Evolutionary conservation across 768 basidiomycete genomes (phyloP).

Genomic region (Mycena belliarum): DNA sequence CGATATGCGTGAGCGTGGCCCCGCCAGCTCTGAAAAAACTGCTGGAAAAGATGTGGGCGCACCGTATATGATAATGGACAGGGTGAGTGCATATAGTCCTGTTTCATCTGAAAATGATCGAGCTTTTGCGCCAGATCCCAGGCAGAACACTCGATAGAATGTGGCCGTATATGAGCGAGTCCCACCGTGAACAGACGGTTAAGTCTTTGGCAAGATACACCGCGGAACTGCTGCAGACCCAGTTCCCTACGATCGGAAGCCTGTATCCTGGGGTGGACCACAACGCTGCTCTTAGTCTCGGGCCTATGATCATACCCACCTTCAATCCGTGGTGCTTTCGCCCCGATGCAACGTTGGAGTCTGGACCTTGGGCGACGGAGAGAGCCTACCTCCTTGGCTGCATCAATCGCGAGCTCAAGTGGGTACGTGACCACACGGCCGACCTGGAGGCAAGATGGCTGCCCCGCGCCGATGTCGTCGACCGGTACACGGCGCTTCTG

Average conservation of each 20-base stretch:
- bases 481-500: not conserved
- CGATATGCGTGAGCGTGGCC: not conserved
- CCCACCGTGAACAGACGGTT: not conserved
- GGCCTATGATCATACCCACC: not conserved
- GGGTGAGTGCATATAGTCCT: not conserved
- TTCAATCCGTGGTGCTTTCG: constrained; percentile 1
- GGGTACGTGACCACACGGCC: not conserved
- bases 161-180: not conserved
- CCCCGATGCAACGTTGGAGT: not conserved
- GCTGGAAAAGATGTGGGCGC: not conserved
- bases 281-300: not conserved
- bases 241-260: not conserved
- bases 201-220: not conserved
- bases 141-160: not conserved
- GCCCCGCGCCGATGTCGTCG: not conserved
- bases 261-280: not conserved
- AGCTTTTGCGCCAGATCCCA: not conserved
- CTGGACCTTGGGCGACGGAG: not conserved
- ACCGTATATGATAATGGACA: constrained; percentile 1
- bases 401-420: not conserved
- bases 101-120: not conserved
- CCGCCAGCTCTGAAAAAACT: no score
- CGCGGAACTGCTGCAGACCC: not conserved
- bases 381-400: not conserved
- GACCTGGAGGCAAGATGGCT: not conserved